phyloP scores from a whole-genome alignment of 495 filamentous ascomycete genomes.

The Bryoglossum gracile region DNA sequence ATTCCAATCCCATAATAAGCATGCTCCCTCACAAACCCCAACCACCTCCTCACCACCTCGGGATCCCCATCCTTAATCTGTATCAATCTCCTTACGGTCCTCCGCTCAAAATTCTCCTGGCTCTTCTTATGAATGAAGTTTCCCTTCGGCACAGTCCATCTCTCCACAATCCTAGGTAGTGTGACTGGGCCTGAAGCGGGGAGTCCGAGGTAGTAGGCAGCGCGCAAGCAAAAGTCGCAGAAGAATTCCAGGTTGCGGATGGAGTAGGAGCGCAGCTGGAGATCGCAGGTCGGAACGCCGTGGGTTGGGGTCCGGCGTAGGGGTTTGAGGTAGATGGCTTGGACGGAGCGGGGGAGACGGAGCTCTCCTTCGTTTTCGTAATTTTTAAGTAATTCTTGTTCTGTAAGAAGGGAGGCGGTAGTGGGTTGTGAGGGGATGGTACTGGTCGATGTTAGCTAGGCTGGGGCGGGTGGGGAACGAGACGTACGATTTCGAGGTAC shows the following conservation, averaged over 20 bases:
- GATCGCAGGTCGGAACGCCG: constrained; percentile 77
- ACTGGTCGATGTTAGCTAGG: too few species aligned
- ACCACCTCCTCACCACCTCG: constrained; percentile 81
- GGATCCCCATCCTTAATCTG: constrained; percentile 91
- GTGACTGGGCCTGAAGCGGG: constrained; percentile 82
- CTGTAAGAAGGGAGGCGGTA: neutral
- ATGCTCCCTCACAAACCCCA: constrained; percentile 84
- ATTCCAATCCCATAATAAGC: constrained; percentile 92
- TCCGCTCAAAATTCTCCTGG: constrained; percentile 94
- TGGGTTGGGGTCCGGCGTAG: constrained; percentile 66
- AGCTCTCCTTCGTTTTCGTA: constrained; percentile 16
- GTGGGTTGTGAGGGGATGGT: neutral
- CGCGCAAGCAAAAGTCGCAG: constrained; percentile 87
- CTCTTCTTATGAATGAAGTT: constrained; percentile 95
- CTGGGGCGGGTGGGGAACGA: too few species aligned
- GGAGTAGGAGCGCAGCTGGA: constrained; percentile 88
- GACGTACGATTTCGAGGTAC: too few species aligned
- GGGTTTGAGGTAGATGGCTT: constrained; percentile 79
- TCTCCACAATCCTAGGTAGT: constrained; percentile 75
- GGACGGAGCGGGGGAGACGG: constrained; percentile 66
- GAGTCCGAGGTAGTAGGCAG: constrained; percentile 87
- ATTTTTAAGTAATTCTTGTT: too few species aligned
- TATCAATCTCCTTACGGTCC: constrained; percentile 77
- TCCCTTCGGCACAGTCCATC: constrained; percentile 88
- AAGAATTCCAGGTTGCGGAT: constrained; percentile 91